Evolutionary conservation across 2,329 filamentous ascomycete genomes (phyloP), one percentile per base, ranked within the genome.

Genomic region (Pestalotiopsis fici): DNA sequence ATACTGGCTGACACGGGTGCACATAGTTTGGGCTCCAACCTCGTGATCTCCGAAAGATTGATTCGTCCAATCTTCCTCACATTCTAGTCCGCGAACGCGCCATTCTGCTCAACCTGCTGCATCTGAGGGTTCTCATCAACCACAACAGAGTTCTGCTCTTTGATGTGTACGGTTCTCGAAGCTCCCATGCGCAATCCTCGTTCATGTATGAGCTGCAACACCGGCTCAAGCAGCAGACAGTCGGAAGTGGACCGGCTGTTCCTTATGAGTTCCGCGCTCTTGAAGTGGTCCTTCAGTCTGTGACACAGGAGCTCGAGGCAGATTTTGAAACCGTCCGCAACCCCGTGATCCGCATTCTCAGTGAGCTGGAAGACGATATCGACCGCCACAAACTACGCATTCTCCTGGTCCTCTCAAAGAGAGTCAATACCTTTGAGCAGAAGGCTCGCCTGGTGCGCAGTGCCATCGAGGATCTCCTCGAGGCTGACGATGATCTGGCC

Each of bases 121-220:
- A 99, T 79, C 89, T 99, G 60, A 93, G 96, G 69, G 96, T 97
- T 65, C 87, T 99, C 27, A 97, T 99, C 78, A 98, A 98, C 82
- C 89, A 95, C 70, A 93, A 99, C 76, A 92, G 95, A 27, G 94
- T 99, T 6, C 88, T 99, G 27, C 91, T 99, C 4, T 98, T 99
- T 78, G 96, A 98, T 75, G 93, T 96, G 15, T 98, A 97, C 80
- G 96, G 96, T 35, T 96, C 94, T 54, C 95, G 94, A 68, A 94
- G 97, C 73, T 97, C 94, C 0, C 97, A 98, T 75, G 94, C 95
- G 37, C 96, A 98, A 78, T 97, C 94, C 3, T 89, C 96, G 15
- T 99, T 99, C 82, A 97, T 99, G 89, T 98, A 98, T 80, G 96
- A 98, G 76, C 83, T 99, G 23, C 94, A 98, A 78, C 93, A 93